Base-by-base conservation (phyloP, 2,329 filamentous ascomycete species). In the Penicillium freii region DNA sequence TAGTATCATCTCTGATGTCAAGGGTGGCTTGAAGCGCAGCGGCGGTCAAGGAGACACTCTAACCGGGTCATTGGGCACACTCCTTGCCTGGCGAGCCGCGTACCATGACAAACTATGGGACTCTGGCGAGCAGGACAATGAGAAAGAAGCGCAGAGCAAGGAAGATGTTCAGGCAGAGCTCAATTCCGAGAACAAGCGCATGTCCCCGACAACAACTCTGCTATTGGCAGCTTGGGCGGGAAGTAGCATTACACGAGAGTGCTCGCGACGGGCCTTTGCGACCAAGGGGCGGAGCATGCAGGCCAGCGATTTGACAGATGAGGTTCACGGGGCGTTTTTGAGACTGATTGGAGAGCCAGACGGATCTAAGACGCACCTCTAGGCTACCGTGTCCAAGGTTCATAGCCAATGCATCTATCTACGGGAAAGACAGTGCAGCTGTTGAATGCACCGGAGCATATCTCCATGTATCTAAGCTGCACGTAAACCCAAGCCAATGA, bases 31-130 rank as follows among this genome's bases (percentile, higher is more conserved):
- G 73, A 99, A 99, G 84, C 82, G 94, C 63, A 93, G 90, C 57
- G 94, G 93, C 47, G 94, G 94, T 0, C 94, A 99, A 77, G 94
- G 94, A 1, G 94, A 99, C 76, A 97, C 94, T 4, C 79, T 99
- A 63, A 97, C 94, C 0, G 94, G 94, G 1, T 87, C 87, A 34
- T 79, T 99, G 63, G 94, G 90, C 1, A 97, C 94, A 4, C 86
- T 99, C 64, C 76, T 97, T 62, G 92, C 86, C 1, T 99, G 93
- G 87, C 83, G 93, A 59, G 87, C 87, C 72, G 91, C 91, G 23
- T 99, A 99, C 74, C 80, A 91, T 53, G 90, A 96, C 57, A 81
- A 82, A 29, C 75, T 97, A 4, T 97, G 93, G 93, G 86, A 85
- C 29, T 69, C 68, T 0, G 69, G 68, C 1, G 73, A 73, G 61